Conservation (phyloP, 2,329 filamentous ascomycete species). For the Cordyceps militaris region DNA sequence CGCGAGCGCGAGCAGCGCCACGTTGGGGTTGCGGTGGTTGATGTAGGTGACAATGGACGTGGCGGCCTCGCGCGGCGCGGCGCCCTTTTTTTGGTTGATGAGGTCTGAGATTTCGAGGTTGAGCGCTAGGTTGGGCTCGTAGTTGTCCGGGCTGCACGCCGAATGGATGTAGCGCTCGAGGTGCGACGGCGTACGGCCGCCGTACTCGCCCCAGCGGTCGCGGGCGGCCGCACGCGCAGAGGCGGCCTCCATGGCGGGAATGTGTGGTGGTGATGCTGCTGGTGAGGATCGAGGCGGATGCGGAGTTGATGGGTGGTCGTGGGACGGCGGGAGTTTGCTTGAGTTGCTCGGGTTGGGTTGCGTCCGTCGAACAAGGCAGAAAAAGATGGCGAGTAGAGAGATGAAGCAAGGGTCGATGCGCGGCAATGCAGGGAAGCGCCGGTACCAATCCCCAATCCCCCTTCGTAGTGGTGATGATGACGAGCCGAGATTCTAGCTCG, state of each 20-base stretch:
- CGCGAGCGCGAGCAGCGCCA: constrained; percentile 80
- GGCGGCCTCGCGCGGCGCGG: constrained; percentile 88
- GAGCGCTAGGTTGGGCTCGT: constrained; percentile 92
- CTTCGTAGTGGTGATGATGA: constrained; percentile 3
- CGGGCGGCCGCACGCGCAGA: constrained; percentile 91
- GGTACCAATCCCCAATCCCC: not conserved
- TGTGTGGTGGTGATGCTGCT: not conserved
- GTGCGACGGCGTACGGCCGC: constrained; percentile 71
- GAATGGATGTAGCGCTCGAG: constrained; percentile 93
- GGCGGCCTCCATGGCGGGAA: constrained; percentile 73
- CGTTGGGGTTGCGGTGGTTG: constrained; percentile 95
- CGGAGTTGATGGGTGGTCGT: not conserved
- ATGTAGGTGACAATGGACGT: constrained; percentile 88
- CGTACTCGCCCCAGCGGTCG: constrained; percentile 84
- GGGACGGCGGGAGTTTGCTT: not conserved
- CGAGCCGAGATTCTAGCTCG: constrained; percentile 1
- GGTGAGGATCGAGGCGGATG: not conserved
- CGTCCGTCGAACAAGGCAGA: not conserved
- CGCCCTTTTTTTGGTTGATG: constrained; percentile 96
- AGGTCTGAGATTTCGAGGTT: constrained; percentile 95
- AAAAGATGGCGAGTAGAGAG: not conserved
- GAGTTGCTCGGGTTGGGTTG: not conserved
- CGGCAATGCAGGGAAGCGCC: not conserved
- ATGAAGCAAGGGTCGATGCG: not conserved
- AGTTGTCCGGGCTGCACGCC: constrained; percentile 94